Evolutionary conservation across 176 grass and related monocot species (phyloP).

Genomic region (Triticum turgidum): DNA sequence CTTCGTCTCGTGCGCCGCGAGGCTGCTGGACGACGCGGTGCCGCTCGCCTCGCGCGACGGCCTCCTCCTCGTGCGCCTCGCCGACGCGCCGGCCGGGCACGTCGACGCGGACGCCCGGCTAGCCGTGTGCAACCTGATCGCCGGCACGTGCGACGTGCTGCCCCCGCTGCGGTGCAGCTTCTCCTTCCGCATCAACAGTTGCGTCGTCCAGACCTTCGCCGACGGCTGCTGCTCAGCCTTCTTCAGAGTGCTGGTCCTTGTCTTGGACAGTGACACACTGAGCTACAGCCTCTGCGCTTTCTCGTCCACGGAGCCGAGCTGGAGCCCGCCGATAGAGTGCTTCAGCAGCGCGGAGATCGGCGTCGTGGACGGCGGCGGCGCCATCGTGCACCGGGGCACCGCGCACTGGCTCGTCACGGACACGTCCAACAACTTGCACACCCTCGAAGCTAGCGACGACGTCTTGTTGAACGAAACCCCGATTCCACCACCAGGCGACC

Average conservation of each 20-base stretch:
- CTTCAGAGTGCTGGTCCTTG: background rate
- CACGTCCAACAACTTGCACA: background rate
- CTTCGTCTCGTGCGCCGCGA: background rate
- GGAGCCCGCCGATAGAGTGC: background rate
- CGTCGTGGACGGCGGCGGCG: background rate
- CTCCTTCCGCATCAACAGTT: background rate
- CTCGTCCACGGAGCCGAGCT: background rate
- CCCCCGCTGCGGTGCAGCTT: background rate
- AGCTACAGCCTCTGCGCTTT: background rate
- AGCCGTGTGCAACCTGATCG: background rate
- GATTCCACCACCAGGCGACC: background rate
- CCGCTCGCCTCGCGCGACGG: background rate
- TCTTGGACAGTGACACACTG: background rate
- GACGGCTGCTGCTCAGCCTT: background rate
- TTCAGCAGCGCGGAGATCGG: too few relatives aligned
- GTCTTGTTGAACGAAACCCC: background rate
- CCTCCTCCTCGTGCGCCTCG: background rate
- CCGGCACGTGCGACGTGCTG: background rate
- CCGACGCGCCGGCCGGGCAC: background rate
- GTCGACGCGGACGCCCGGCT: background rate
- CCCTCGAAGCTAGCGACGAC: background rate
- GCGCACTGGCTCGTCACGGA: background rate
- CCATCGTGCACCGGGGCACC: background rate
- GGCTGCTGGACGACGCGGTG: background rate
- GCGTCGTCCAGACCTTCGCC: background rate